A percentile compares a stretch with the other conserved stretches of the same genome.
Evolutionary conservation across 2,329 filamentous ascomycete genomes (phyloP).

Genomic region (Pseudogymnoascus sp.): DNA sequence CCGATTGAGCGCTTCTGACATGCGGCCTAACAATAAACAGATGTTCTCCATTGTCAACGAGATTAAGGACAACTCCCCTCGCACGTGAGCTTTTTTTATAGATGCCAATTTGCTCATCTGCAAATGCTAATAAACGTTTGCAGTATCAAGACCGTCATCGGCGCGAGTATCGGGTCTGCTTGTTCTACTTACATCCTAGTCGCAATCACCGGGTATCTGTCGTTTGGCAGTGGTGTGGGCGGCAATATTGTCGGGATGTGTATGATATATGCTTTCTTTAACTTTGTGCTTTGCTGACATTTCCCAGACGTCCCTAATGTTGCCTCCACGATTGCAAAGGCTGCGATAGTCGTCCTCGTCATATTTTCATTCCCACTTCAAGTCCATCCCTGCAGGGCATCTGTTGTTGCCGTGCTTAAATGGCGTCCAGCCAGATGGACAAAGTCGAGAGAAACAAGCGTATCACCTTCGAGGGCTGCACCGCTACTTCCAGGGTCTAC

Average conservation of each 20-base stretch:
- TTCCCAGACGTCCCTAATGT: slow-evolving; percentile 47
- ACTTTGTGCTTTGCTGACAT: neutral
- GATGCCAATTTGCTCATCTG: neutral
- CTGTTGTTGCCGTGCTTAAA: slow-evolving; percentile 84
- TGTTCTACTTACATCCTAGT: slow-evolving; percentile 82
- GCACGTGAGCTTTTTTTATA: slow-evolving; percentile 28
- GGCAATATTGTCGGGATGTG: slow-evolving; percentile 95
- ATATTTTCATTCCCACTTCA: slow-evolving; percentile 95
- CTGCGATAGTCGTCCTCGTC: slow-evolving; percentile 90
- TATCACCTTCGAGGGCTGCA: slow-evolving; percentile 33
- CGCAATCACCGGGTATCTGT: slow-evolving; percentile 90
- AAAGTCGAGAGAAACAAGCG: slow-evolving; percentile 29
- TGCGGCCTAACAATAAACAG: slow-evolving; percentile 39
- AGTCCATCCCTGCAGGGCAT: slow-evolving; percentile 93
- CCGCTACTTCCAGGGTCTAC: slow-evolving; percentile 35
- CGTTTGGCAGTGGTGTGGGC: slow-evolving; percentile 80
- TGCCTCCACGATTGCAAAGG: slow-evolving; percentile 84
- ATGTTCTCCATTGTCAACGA: slow-evolving; percentile 99
- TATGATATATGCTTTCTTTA: slow-evolving; percentile 36
- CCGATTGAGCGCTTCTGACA: neutral
- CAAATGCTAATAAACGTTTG: slow-evolving; percentile 1
- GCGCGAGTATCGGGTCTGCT: slow-evolving; percentile 80
- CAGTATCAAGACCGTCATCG: slow-evolving; percentile 71
- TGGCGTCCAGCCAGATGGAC: slow-evolving; percentile 62
- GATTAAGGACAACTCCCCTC: slow-evolving; percentile 74